These are phyloP conservation scores for Globisporangium cederbergense DNA, from an alignment of 352 stramenopile genomes.

Conservation along the genomic window DNA sequence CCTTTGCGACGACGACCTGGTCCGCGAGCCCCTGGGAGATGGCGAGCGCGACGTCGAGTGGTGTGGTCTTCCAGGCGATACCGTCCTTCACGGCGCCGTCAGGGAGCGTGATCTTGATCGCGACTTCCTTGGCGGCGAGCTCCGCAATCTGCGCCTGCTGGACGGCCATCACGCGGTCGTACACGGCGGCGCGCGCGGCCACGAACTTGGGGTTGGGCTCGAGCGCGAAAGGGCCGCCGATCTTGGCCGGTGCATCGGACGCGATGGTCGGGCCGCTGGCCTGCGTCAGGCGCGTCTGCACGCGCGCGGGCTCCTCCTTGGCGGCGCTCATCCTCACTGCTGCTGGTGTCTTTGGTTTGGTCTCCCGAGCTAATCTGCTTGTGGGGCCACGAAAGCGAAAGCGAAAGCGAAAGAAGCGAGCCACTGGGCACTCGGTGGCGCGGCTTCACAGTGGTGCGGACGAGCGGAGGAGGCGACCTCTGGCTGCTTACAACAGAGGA, in stretches of 20 bases:
- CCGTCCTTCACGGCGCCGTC: conserved; percentile 94
- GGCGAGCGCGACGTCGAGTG: conserved; percentile 93
- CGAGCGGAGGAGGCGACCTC: too few relatives aligned
- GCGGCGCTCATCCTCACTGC: conserved; percentile 6
- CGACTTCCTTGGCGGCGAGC: conserved; percentile 76
- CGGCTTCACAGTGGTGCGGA: too few relatives aligned
- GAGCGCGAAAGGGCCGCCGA: conserved; percentile 77
- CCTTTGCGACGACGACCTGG: conserved; percentile 84
- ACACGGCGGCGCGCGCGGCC: conserved; percentile 72
- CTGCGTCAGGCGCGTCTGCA: conserved; percentile 78
- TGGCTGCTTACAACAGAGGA: too few relatives aligned
- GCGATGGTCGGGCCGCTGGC: conserved; percentile 69
- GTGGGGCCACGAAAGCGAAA: neutral
- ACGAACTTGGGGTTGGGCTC: conserved; percentile 86
- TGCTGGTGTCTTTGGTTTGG: neutral
- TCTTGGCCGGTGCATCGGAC: conserved; percentile 53
- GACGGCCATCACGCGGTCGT: conserved; percentile 77
- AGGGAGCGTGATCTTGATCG: conserved; percentile 97
- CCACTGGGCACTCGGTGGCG: too few relatives aligned
- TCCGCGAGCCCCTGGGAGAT: conserved; percentile 97
- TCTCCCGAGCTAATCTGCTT: neutral
- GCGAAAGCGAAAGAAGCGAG: too few relatives aligned
- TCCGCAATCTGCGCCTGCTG: conserved; percentile 71
- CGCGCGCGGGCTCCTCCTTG: conserved; percentile 38
- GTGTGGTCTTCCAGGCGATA: conserved; percentile 93